Base-by-base conservation (phyloP, 2,329 filamentous ascomycete species). In the Colletotrichum melonis region DNA sequence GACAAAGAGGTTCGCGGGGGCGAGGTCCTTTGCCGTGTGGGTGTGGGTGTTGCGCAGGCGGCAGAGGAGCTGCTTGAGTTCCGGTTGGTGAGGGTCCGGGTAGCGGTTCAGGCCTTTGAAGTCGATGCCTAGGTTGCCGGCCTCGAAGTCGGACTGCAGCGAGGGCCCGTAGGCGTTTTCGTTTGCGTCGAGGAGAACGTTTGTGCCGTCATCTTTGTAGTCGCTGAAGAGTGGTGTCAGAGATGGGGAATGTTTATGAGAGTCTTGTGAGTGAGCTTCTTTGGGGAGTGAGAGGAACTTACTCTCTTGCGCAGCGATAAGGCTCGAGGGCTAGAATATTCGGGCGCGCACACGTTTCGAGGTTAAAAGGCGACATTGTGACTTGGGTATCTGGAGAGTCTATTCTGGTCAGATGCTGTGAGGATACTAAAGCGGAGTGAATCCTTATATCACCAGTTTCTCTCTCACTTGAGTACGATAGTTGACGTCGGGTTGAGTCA, bases 201-300 rank as follows among this genome's bases (percentile, higher is more conserved):
- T 98, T 72, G 92, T 96, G 77, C 97, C 97, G 81, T 99, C 94
- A 82, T 99, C 96, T 86, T 99, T 98, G 90, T 99, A 98, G 89
- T 99, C 97, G 86, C 95, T 97, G 80, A 63, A 60, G 79, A 76
- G 79, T 77, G 80, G 76, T 63, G 67, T 38, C 2, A 67, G 32
- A 26, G 38, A 52, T 5, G 12, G 35, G 11, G 5, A 42, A 57
- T 54, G 60, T 22, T 67, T 22, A 42, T 52, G 32, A 32, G 26
- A 35, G 49, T 46, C 35, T 38, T 30, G 22, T 24, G 49, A 60
- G 38, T 64, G 59, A 58, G 69, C 26, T 24, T 67, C 28, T 46
- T 38, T 59, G 14, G 14, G 22, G 49, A 62, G 35, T 12, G 19
- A 30, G 4, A 26, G 4, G 22, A 84, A 84, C 92, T 84, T 86